phyloP scores from a whole-genome alignment of 495 filamentous ascomycete species.

The Rhizodiscina lignyota region DNA sequence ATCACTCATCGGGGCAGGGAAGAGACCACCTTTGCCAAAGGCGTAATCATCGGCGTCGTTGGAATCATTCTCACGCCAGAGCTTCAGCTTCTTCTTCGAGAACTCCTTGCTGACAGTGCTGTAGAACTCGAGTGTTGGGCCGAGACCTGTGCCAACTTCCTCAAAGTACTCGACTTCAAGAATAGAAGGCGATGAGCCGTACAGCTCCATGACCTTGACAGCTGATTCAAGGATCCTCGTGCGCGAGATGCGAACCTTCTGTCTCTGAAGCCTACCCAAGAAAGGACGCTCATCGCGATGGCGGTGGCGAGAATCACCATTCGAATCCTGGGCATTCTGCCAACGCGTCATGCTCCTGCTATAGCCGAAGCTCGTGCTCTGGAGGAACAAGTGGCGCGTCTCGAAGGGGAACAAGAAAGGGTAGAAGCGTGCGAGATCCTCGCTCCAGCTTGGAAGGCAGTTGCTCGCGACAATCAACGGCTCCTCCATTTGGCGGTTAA shows the following conservation, averaged over 20 bases:
- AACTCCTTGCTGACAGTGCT: constrained; percentile 96
- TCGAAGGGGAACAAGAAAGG: constrained; percentile 99
- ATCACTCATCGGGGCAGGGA: constrained; percentile 82
- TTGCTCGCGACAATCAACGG: constrained; percentile 97
- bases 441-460: constrained; percentile 91
- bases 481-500: constrained; percentile 94
- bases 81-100: constrained; percentile 85
- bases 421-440: constrained; percentile 89
- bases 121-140: constrained; percentile 96
- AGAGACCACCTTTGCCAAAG: constrained; percentile 70
- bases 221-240: constrained; percentile 89
- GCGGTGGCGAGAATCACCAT: constrained; percentile 63
- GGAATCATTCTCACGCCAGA: constrained; percentile 90
- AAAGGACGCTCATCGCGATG: constrained; percentile 79
- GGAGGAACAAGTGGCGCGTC: constrained; percentile 90
- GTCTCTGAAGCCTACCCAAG: constrained; percentile 83
- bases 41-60: constrained; percentile 63
- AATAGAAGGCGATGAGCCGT: constrained; percentile 86
- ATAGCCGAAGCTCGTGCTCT: constrained; percentile 97
- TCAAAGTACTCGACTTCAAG: constrained; percentile 98
- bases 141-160: constrained; percentile 91
- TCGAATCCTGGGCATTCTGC: constrained; percentile 77
- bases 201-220: constrained; percentile 98
- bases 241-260: constrained; percentile 93
- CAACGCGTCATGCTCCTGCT: constrained; percentile 93